A percentile compares a stretch with the other conserved stretches of the same genome.
These are phyloP conservation scores for Candida montana DNA, from an alignment of 805 yeast species.

Conservation along the genomic window DNA sequence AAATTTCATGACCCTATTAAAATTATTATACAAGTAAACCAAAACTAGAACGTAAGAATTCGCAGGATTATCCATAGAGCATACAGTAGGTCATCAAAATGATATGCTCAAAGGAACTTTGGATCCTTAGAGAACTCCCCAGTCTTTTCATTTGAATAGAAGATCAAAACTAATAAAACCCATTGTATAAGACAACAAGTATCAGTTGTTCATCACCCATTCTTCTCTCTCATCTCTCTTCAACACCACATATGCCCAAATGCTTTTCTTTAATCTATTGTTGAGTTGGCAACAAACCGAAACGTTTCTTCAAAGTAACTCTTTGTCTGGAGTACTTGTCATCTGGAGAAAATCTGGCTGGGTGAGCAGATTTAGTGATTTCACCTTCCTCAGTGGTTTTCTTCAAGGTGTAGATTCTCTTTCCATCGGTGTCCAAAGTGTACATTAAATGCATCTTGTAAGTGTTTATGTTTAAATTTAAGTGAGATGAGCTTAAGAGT, in stretches of 20 bases:
- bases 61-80: too few relatives aligned
- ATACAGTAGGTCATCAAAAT: too few relatives aligned
- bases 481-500: neutral
- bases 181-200: too few relatives aligned
- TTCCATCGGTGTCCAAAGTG: conserved; percentile 91
- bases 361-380: conserved; percentile 98
- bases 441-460: conserved; percentile 94
- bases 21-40: conserved; percentile 1
- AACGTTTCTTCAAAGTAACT: conserved; percentile 96
- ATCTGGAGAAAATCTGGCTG: conserved; percentile 99
- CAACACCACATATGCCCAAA: too few relatives aligned
- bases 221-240: too few relatives aligned
- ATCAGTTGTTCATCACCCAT: too few relatives aligned
- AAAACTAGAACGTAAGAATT: neutral
- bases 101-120: too few relatives aligned
- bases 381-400: conserved; percentile 81
- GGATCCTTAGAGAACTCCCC: too few relatives aligned
- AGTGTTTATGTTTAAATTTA: neutral
- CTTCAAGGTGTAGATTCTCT: conserved; percentile 88
- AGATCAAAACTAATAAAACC: too few relatives aligned
- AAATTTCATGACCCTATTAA: neutral
- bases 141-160: too few relatives aligned
- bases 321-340: conserved; percentile 99
- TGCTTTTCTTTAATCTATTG: conserved; percentile 27
- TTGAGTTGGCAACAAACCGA: conserved; percentile 80